phyloP scores from a whole-genome alignment of 192 early-diverging fungal genomes.

The Rhizophagus sp. region DNA sequence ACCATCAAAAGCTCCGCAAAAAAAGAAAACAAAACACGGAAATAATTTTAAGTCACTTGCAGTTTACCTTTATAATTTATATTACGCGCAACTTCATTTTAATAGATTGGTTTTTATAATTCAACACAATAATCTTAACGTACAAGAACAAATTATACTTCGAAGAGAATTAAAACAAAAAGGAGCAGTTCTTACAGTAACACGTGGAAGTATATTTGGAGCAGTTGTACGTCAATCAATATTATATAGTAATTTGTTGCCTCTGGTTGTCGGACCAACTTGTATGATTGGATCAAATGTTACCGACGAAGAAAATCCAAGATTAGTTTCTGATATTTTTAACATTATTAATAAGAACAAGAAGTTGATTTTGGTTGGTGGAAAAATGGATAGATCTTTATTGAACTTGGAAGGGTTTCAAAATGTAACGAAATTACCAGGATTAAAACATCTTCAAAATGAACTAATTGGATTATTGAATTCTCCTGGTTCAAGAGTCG shows the following conservation, averaged over 20 bases:
- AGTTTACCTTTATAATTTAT: constrained; percentile 49
- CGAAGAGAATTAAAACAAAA: constrained; percentile 45
- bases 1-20: constrained; percentile 29
- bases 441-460: constrained; percentile 42
- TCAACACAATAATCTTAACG: constrained; percentile 63
- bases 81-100: constrained; percentile 42
- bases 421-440: constrained; percentile 51
- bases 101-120: constrained; percentile 56
- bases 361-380: constrained; percentile 57
- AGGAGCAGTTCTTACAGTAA: constrained; percentile 42
- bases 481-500: constrained; percentile 45
- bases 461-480: constrained; percentile 52
- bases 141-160: constrained; percentile 51
- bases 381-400: constrained; percentile 53
- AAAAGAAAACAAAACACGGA: constrained; percentile 39
- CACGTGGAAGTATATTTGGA: constrained; percentile 51
- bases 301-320: constrained; percentile 42
- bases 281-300: constrained; percentile 51
- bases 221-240: constrained; percentile 46
- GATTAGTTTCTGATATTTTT: constrained; percentile 41
- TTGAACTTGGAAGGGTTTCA: constrained; percentile 52
- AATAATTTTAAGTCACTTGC: constrained; percentile 49
- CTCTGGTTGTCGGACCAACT: constrained; percentile 53
- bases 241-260: constrained; percentile 48
- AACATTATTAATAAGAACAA: constrained; percentile 50